Conservation (phyloP, 1,139 yeast genomes). For the Hansenula lynferdii region DNA sequence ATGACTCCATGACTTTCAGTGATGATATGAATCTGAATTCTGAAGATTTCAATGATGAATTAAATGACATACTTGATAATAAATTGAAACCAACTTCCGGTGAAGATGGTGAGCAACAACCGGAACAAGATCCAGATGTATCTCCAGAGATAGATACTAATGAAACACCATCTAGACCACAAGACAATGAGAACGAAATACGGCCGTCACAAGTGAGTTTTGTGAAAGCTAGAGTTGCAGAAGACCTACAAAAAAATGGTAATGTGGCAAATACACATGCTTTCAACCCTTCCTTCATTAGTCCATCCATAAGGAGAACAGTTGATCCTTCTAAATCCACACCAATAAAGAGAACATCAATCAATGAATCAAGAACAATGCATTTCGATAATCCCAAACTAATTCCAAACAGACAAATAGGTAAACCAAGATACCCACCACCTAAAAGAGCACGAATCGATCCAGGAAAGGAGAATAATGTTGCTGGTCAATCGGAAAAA, state of each 20-base stretch:
- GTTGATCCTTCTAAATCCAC: slow-evolving; percentile 56
- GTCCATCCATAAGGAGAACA: slow-evolving; percentile 48
- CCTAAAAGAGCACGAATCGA: slow-evolving; percentile 10
- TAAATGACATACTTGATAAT: slow-evolving; percentile 25
- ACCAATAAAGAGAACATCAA: slow-evolving; percentile 42
- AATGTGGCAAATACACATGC: slow-evolving; percentile 29
- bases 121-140: not conserved
- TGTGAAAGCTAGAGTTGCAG: slow-evolving; percentile 58
- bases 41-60: slow-evolving; percentile 32
- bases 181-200: not conserved
- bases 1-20: slow-evolving; percentile 63
- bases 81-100: slow-evolving; percentile 10
- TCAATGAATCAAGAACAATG: slow-evolving; percentile 3
- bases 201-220: slow-evolving; percentile 33
- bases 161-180: slow-evolving; percentile 6
- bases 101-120: slow-evolving; percentile 3
- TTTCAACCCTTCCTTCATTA: slow-evolving; percentile 44
- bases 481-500: not conserved
- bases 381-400: slow-evolving; percentile 22
- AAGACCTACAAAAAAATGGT: slow-evolving; percentile 41
- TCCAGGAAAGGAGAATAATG: slow-evolving; percentile 1
- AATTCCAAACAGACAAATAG: slow-evolving; percentile 21
- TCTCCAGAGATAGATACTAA: slow-evolving; percentile 4
- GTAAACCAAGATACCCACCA: slow-evolving; percentile 22
- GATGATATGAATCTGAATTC: slow-evolving; percentile 45